Base-by-base conservation (phyloP, 768 basidiomycete genomes). In the Porphyrellus cyaneotinctus region DNA sequence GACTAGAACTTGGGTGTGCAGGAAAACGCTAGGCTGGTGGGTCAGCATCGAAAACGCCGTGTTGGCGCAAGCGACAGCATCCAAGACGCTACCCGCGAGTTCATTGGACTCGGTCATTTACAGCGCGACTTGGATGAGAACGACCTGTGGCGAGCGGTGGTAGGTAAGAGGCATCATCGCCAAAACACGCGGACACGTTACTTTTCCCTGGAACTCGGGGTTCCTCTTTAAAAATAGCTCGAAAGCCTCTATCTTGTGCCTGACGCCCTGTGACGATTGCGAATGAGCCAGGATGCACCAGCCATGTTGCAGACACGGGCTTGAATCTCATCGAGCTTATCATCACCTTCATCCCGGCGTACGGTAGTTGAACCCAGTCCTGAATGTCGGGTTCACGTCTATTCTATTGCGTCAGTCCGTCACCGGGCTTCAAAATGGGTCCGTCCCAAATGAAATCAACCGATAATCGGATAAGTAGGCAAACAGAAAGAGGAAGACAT, bases 101-200 rank as follows among this genome's bases (percentile, higher is more conserved):
- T 91, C 88, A 62, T 87, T 88, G 56, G 78, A 79, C 56, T 87
- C 80, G 1, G 88, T 87, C 0, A 91, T 92, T 56, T 88, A 85
- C 5, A 94, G 76, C 0, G 92, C 91, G 6, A 94, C 85, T 70
- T 94, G n/a, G 92, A 94, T 90, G 38, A 94, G 80, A 14, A 93
- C 85, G 42, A 85, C 82, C 81, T 87, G 32, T n/a, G 8, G 20
- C 14, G 10, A 7, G n/a, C n/a, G n/a, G 10, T 4, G 4, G 22
- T 11, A 13, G 1, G 18, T 53, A 15, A 53, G 48, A 47, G 28
- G 23, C 2, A 4, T 32, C 10, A 13, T 39, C 36, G 12, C 6
- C 15, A 12, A n/a, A 8, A 13, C n/a, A 24, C 8, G 7, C 8
- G 4, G 12, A 38, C 7, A 36, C 44, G 52, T 6, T 43, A 84